These are phyloP conservation scores for Artemisia annua DNA, from an alignment of 129 eudicot species.

Conservation along the genomic window DNA sequence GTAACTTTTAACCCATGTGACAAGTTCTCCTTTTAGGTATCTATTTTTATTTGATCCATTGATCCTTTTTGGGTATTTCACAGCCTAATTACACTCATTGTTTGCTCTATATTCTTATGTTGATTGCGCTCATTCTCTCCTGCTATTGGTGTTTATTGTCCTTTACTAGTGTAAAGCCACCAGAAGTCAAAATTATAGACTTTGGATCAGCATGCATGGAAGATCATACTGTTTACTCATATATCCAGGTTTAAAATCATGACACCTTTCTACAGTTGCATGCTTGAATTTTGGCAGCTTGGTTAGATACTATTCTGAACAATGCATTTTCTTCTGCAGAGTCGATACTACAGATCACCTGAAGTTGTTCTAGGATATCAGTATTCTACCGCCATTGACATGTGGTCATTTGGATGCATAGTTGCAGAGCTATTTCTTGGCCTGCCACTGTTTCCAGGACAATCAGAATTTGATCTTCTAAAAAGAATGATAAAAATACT, in stretches of 20 bases:
- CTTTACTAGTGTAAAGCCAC: slow-evolving; percentile 74
- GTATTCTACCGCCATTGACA: slow-evolving; percentile 97
- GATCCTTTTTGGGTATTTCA: background rate
- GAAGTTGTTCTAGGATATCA: slow-evolving; percentile 98
- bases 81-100: background rate
- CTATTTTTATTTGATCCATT: background rate
- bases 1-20: background rate
- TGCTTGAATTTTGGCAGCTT: slow-evolving; percentile 25
- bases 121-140: slow-evolving; percentile 24
- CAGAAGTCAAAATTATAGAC: slow-evolving; percentile 90
- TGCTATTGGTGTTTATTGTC: slow-evolving; percentile 20
- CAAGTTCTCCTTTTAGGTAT: background rate
- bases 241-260: slow-evolving; percentile 67
- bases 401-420: slow-evolving; percentile 99
- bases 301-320: slow-evolving; percentile 25
- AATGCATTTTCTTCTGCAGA: slow-evolving; percentile 57
- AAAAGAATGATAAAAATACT: slow-evolving; percentile 88
- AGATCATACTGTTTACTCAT: slow-evolving; percentile 94
- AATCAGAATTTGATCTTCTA: slow-evolving; percentile 92
- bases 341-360: slow-evolving; percentile 98
- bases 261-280: slow-evolving; percentile 1
- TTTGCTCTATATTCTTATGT: background rate
- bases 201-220: slow-evolving; percentile 99
- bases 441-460: slow-evolving; percentile 94
- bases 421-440: slow-evolving; percentile 98